These are phyloP conservation scores for Mallotus repandus DNA, from an alignment of 441 rosid genomes.

Conservation along the genomic window DNA sequence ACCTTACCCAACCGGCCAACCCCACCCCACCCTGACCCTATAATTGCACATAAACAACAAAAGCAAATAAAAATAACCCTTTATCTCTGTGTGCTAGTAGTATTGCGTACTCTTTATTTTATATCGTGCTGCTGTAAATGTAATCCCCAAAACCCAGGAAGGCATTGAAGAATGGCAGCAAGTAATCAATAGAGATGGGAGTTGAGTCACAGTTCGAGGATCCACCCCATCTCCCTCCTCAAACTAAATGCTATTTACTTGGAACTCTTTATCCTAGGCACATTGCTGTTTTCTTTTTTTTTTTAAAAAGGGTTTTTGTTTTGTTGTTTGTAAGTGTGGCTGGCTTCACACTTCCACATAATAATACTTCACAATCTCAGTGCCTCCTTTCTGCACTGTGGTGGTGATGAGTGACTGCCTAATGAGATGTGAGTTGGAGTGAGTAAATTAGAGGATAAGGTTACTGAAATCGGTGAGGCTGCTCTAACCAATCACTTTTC, in stretches of 20 bases:
- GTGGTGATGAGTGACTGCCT: constrained; percentile 16
- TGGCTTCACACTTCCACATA: no score
- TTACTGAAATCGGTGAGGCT: constrained; percentile 44
- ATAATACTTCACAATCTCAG: no score
- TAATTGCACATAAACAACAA: constrained; percentile 3
- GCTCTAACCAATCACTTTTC: constrained; percentile 35
- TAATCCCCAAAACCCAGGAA: constrained; percentile 35
- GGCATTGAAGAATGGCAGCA: constrained; percentile 26
- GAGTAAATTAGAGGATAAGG: constrained; percentile 42
- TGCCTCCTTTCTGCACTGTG: no score
- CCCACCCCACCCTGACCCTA: not conserved
- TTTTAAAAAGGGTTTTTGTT: no score
- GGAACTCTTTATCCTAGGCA: no score
- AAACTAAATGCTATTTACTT: not conserved
- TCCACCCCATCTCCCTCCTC: not conserved
- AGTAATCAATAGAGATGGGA: not conserved
- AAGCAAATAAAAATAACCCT: not conserved
- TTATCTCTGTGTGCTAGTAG: not conserved
- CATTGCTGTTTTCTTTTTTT: not conserved
- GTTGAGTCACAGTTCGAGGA: constrained; percentile 27
- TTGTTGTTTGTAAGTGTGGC: no score
- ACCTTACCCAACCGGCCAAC: not conserved
- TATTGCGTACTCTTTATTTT: not conserved
- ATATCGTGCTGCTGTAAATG: not conserved
- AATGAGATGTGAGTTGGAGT: constrained; percentile 22